Base-by-base conservation (phyloP, 1,284 basidiomycete species). In the Exobasidium cylindrosporum region DNA sequence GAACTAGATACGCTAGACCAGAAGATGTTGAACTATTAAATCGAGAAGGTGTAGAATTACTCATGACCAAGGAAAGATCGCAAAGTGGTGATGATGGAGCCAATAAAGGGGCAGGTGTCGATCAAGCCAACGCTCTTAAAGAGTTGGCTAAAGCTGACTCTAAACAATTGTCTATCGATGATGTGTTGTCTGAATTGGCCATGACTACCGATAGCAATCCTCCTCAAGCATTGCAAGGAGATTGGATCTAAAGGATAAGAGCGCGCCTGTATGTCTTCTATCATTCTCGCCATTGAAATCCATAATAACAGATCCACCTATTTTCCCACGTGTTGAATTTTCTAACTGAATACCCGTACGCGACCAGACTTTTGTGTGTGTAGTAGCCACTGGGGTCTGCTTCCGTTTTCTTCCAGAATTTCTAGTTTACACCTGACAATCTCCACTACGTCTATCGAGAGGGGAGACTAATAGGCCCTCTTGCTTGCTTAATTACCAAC, bases 201-300 rank as follows among this genome's bases (percentile, higher is more conserved):
- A 57, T 73, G 10, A 62, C 62, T 4, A 58, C 57, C 29, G 58
- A 67, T 35, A 62, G 64, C 4, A 54, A 59, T 17, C 65, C 68
- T 21, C 47, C 64, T 30, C 54, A 67, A 45, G 65, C 71, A 0
- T 45, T 73, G 24, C 62, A 65, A 11, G 71, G 71, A 26, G 63
- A 68, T 4, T 73, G 71, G 71, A 69, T 72, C 40, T 72, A 50
- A 13, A 47, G n/a, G n/a, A n/a, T n/a, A n/a, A n/a, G n/a, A n/a
- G n/a, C n/a, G n/a, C n/a, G n/a, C n/a, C n/a, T n/a, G n/a, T n/a
- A n/a, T n/a, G n/a, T n/a, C n/a, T n/a, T n/a, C n/a, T n/a, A n/a
- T n/a, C n/a, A n/a, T n/a, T n/a, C n/a, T n/a, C n/a, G n/a, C n/a
- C n/a, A n/a, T n/a, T n/a, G n/a, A n/a, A n/a, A n/a, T n/a, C n/a